Base-by-base conservation (phyloP, 139 green algal species). In the Chlamydomonas eustigma region DNA sequence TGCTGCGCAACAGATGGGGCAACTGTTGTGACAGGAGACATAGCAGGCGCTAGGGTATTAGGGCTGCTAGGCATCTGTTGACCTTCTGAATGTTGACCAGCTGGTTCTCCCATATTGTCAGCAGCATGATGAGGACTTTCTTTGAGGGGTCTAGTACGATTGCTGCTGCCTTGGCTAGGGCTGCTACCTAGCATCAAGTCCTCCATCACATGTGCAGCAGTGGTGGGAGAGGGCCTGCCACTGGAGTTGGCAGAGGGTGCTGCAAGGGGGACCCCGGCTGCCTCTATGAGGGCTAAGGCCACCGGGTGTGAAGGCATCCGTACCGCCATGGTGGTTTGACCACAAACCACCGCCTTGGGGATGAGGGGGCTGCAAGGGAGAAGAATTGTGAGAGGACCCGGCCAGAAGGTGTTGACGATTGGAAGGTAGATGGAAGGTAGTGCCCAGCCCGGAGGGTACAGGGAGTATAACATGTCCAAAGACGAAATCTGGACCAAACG, bases 161-260 rank as follows among this genome's bases (percentile, higher is more conserved):
- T n/a, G n/a, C n/a, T n/a, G n/a, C n/a, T n/a, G n/a, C n/a, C n/a
- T n/a, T n/a, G n/a, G 18, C 12, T 28, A 18, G 44, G 28, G 24
- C 33, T 33, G 33, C 76, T 77, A 64, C 64, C 64, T 0, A 76
- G 80, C 0, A 22, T 37, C n/a, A 91, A 67, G 74, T 91, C 86
- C 1, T 65, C 25, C 37, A 86, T 1, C 39, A 90, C 86, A 63
- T 91, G 86, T 1, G 72, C 25, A 22, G 84, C 86, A 8, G 51
- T 39, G 0, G 86, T 91, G 33, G 86, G 86, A 0, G 78, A 87
- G 3, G 84, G 84, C 52, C 80, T 67, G n/a, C 86, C 86, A 31
- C 75, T 85, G 52, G 68, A 83, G 78, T 91, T 91, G 37, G 86
- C 86, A n/a, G 76, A 85, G 1, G 86, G 86, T 0, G 86, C 86